phyloP scores from a whole-genome alignment of 2,329 filamentous ascomycete species.

The Aspergillus transmontanensis region DNA sequence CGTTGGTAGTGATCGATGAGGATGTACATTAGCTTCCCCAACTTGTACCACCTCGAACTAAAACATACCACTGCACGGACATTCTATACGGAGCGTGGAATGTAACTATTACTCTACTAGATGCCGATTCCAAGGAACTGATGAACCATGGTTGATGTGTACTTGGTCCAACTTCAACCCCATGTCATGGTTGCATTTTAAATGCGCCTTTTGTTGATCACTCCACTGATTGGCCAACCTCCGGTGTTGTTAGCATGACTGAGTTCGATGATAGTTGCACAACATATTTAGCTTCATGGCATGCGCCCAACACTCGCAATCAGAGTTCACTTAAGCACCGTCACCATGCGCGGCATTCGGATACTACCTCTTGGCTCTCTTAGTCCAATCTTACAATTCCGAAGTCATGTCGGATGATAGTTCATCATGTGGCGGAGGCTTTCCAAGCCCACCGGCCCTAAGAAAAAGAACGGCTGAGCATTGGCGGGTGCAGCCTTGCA shows the following conservation, averaged over 20 bases:
- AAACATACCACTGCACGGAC: neutral
- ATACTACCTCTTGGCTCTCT: conserved; percentile 2
- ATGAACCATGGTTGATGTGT: neutral
- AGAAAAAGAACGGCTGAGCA: neutral
- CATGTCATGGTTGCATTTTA: neutral
- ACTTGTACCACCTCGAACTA: neutral
- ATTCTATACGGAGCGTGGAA: neutral
- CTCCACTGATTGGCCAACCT: no score
- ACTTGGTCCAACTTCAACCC: neutral
- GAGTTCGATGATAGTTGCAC: neutral
- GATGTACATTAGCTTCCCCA: neutral
- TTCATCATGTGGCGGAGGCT: neutral
- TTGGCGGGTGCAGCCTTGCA: neutral
- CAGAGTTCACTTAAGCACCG: neutral
- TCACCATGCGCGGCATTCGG: neutral
- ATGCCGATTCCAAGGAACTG: neutral
- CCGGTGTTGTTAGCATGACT: no score
- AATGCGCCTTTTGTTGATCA: neutral
- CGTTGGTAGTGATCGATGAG: neutral
- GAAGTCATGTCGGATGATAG: neutral
- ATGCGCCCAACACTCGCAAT: neutral
- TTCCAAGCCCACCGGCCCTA: neutral
- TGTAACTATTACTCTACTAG: neutral
- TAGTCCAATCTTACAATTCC: neutral
- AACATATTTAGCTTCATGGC: neutral